Evolutionary conservation across 306 rosid genomes (phyloP).

Genomic region (Neltuma alba): DNA sequence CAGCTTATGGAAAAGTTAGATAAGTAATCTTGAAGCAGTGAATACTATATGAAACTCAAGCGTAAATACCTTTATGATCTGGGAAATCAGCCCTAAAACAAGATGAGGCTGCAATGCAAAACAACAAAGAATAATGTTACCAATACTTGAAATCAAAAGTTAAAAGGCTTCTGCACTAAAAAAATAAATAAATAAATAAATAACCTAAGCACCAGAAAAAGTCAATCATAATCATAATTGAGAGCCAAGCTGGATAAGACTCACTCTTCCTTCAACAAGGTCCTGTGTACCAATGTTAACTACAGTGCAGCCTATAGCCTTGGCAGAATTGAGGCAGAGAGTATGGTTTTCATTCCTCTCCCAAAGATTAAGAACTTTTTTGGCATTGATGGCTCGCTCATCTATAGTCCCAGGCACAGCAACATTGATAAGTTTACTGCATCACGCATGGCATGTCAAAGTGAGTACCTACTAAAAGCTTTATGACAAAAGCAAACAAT

Average conservation of each 20-base stretch:
- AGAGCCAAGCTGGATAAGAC: slow-evolving; percentile 42
- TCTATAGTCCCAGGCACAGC: slow-evolving; percentile 99
- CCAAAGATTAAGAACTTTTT: slow-evolving; percentile 74
- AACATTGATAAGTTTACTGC: slow-evolving; percentile 98
- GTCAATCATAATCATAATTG: not conserved
- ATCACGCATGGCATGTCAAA: slow-evolving; percentile 39
- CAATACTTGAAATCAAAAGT: not conserved
- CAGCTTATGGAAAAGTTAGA: slow-evolving; percentile 17
- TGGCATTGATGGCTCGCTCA: slow-evolving; percentile 88
- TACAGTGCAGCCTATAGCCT: slow-evolving; percentile 99
- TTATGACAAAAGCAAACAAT: slow-evolving; percentile 28
- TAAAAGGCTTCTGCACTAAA: not conserved
- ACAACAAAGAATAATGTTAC: slow-evolving; percentile 37
- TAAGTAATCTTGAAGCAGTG: slow-evolving; percentile 7
- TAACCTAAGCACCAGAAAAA: not conserved
- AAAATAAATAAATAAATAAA: slow-evolving; percentile 12
- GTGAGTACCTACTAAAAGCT: slow-evolving; percentile 23
- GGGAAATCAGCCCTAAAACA: slow-evolving; percentile 90
- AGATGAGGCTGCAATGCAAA: slow-evolving; percentile 85
- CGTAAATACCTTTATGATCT: slow-evolving; percentile 83
- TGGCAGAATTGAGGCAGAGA: slow-evolving; percentile 96
- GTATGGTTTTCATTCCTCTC: slow-evolving; percentile 97
- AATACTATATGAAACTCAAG: slow-evolving; percentile 30
- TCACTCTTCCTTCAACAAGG: slow-evolving; percentile 91
- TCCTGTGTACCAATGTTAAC: slow-evolving; percentile 95